Conservation (phyloP, 1,139 yeast genomes). For the Candida pseudocylindracea region DNA sequence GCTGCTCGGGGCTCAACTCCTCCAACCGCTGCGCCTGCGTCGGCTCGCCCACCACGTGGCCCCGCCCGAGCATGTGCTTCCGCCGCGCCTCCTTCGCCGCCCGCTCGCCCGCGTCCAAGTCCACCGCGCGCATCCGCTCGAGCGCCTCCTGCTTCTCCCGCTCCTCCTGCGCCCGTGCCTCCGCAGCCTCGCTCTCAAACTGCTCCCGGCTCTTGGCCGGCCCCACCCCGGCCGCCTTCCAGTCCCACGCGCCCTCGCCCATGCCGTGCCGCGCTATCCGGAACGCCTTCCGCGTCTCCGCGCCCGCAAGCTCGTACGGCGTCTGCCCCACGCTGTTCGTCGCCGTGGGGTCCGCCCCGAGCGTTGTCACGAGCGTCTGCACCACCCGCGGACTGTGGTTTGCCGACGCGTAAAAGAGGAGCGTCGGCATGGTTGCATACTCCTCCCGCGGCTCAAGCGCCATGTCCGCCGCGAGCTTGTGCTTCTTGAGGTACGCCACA, state of each 20-base stretch:
- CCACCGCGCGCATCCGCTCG: conserved; percentile 10
- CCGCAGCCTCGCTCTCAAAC: conserved; percentile 20
- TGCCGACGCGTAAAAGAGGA: conserved; percentile 60
- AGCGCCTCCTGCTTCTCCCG: conserved; percentile 10
- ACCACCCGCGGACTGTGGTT: conserved; percentile 30
- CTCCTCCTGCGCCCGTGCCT: conserved; percentile 2
- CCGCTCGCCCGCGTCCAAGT: conserved; percentile 4
- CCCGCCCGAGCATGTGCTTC: conserved; percentile 7
- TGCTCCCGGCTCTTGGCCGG: conserved; percentile 42
- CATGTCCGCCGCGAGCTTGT: conserved; percentile 26
- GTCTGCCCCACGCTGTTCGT: conserved; percentile 33
- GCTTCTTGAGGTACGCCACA: conserved; percentile 33
- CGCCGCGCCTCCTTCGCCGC: conserved; percentile 14
- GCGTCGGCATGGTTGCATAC: conserved; percentile 17
- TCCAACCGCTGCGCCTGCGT: conserved; percentile 8
- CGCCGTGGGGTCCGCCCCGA: conserved; percentile 51
- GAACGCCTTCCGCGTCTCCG: conserved; percentile 28
- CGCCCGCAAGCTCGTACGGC: too few relatives aligned
- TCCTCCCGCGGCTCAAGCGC: conserved; percentile 11
- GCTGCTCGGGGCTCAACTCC: conserved; percentile 39
- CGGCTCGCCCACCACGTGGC: conserved; percentile 7
- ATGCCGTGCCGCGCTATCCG: conserved; percentile 32
- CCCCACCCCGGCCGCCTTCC: conserved; percentile 51
- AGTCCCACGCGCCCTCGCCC: conserved; percentile 50
- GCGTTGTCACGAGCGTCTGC: conserved; percentile 32